Evolutionary conservation across 805 yeast species (phyloP), one percentile per base, ranked within the genome.

Genomic region (Candida qinlingensis): DNA sequence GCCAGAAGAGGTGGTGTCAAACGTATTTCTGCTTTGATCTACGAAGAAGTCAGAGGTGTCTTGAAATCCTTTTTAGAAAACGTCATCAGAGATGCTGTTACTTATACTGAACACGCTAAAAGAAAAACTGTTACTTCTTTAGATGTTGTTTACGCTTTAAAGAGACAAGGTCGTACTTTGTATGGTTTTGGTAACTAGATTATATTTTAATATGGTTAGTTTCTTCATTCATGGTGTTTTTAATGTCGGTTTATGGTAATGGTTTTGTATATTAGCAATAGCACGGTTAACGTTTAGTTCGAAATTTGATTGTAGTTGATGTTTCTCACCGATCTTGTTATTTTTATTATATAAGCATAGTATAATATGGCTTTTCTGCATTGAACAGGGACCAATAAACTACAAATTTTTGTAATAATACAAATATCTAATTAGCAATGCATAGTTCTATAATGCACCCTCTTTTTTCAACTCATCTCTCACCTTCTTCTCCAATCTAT

Each of bases 1-100:
- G 99, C 99, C 46, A 92, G 99, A 85, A 90, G 99, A 88, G 99
- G 99, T 80, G 99, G 99, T 91, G 99, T 92, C 71, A 92, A 92
- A 86, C 96, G 99, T 87, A 92, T 92, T 68, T 92, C 98, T 57
- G 98, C 96, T 73, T 80, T 91, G 71, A 92, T 92, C 73, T 92
- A 92, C 81, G 99, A 92, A 78, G 97, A 92, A 80, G 96, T 94
- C 69, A 90, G 99, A 81, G 91, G 86, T 63, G 97, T 94, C 62
- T 80, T 92, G 62, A 91, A 91, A 79, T 80, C 96, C 50, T 92
- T 92, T 86, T 83, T 92, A 71, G 97, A 89, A 77, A 85, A 87
- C 69, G 97, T 94, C 63, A 92, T 92, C 77, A 89, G 97, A 82
- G 98, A 94, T 67, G 98, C 99, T 66, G 97, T 94, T 67, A 90